Conservation (phyloP, 768 basidiomycete genomes). For the Tubosaeta brunneosetosa region DNA sequence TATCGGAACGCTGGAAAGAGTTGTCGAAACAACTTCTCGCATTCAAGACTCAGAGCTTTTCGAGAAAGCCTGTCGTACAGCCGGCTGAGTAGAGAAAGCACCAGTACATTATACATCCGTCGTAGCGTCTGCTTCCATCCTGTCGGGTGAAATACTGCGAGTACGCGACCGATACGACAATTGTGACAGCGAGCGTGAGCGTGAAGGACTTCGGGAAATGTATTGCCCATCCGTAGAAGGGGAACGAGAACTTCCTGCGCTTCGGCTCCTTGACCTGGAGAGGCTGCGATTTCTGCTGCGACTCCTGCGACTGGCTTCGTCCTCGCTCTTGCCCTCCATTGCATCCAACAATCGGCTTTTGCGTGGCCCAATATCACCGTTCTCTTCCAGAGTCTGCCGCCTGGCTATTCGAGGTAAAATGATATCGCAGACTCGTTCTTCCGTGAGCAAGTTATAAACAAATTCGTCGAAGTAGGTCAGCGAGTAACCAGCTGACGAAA, state of each 20-base stretch:
- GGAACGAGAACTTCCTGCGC: conserved; percentile 25
- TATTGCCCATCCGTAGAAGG: conserved; percentile 52
- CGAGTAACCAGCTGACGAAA: conserved; percentile 67
- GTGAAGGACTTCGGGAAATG: conserved; percentile 61
- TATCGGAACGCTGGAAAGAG: conserved; percentile 65
- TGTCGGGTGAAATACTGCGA: conserved; percentile 54
- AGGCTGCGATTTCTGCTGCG: conserved; percentile 26
- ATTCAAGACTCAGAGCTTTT: conserved; percentile 39
- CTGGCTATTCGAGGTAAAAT: conserved; percentile 88
- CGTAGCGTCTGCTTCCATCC: conserved; percentile 40
- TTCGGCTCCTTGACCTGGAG: conserved; percentile 25
- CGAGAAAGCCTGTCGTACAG: conserved; percentile 22
- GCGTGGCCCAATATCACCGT: conserved; percentile 80
- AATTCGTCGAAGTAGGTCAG: conserved; percentile 92
- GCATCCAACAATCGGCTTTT: conserved; percentile 85
- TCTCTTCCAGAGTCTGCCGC: conserved; percentile 86
- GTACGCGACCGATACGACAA: conserved; percentile 51
- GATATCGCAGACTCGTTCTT: conserved; percentile 94
- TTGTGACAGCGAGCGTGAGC: conserved; percentile 35
- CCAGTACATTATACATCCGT: conserved; percentile 13
- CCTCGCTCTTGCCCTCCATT: conserved; percentile 69
- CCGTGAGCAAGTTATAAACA: conserved; percentile 72
- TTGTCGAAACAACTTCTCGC: conserved; percentile 57
- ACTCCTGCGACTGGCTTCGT: conserved; percentile 39
- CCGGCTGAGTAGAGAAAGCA: conserved; percentile 16